A percentile compares a stretch with the other conserved stretches of the same genome.
These are phyloP conservation scores for Auxenochlorella pyrenoidosa DNA, from an alignment of 139 green algal species.

Conservation along the genomic window DNA sequence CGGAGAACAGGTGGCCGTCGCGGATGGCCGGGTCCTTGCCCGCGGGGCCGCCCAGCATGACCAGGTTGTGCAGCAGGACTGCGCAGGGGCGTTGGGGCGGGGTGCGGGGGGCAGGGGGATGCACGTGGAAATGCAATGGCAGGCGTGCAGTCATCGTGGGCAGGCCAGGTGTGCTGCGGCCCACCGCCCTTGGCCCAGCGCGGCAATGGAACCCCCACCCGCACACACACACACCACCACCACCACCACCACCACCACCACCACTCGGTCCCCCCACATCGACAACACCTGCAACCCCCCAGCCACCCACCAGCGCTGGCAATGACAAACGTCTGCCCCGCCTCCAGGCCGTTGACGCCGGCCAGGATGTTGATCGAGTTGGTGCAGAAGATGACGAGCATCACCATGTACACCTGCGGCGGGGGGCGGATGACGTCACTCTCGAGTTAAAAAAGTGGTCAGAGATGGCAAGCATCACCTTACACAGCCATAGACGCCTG, in stretches of 20 bases:
- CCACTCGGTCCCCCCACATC: background rate
- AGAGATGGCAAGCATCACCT: too few species aligned
- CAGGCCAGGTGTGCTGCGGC: too few species aligned
- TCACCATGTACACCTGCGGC: conserved; percentile 87
- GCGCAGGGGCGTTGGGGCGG: background rate
- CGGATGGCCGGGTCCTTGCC: conserved; percentile 31
- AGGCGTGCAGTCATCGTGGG: background rate
- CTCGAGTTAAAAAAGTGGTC: too few species aligned
- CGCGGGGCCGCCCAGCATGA: conserved; percentile 50
- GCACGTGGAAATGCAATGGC: background rate
- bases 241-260: background rate
- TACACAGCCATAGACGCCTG: too few species aligned
- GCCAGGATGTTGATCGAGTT: conserved; percentile 99
- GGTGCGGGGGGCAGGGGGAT: too few species aligned
- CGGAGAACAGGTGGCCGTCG: conserved; percentile 96
- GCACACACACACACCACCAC: background rate
- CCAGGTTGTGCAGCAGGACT: conserved; percentile 88
- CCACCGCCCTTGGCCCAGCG: too few species aligned
- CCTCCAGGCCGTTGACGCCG: conserved; percentile 97
- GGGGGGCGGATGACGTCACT: background rate
- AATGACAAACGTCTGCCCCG: conserved; percentile 95
- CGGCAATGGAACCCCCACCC: too few species aligned
- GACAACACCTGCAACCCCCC: background rate
- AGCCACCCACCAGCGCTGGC: conserved; percentile 53
- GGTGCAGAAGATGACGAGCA: conserved; percentile 96